Percentiles rank a stretch among this genome's conserved stretches.
phyloP scores from a whole-genome alignment of 345 rosid species.

The Dimocarpus longan region DNA sequence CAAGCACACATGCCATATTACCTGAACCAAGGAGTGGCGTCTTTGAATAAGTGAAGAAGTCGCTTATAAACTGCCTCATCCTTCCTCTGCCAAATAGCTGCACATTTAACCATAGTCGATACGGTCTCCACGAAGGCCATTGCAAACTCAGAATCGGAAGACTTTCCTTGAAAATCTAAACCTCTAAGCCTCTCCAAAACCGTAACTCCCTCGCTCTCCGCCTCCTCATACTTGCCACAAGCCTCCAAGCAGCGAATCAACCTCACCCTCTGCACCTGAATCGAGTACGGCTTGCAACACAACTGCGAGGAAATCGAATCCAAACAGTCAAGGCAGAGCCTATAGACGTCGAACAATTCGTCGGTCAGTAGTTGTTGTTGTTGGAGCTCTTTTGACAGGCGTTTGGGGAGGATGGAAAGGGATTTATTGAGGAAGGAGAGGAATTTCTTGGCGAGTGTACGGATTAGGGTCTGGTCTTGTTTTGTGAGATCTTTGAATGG shows the following conservation, averaged over 20 bases:
- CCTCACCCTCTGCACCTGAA: slow-evolving; percentile 60
- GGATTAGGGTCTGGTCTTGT: slow-evolving; percentile 37
- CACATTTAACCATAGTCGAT: slow-evolving; percentile 47
- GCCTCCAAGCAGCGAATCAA: slow-evolving; percentile 54
- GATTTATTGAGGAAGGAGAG: slow-evolving; percentile 76
- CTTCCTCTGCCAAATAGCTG: slow-evolving; percentile 25
- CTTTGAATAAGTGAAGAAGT: too few species aligned
- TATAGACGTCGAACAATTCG: slow-evolving; percentile 50
- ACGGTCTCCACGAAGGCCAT: slow-evolving; percentile 72
- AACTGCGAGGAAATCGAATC: slow-evolving; percentile 69
- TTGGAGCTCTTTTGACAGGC: slow-evolving; percentile 48
- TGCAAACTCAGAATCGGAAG: slow-evolving; percentile 47
- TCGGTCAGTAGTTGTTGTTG: background rate
- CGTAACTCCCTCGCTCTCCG: slow-evolving; percentile 43
- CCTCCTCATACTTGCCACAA: slow-evolving; percentile 53
- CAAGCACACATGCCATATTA: background rate
- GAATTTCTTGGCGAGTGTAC: slow-evolving; percentile 73
- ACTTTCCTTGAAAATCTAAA: slow-evolving; percentile 25
- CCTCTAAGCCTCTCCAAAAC: slow-evolving; percentile 58
- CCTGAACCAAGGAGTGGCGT: too few species aligned
- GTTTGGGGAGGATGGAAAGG: slow-evolving; percentile 69
- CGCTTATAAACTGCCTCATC: too few species aligned
- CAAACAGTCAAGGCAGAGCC: slow-evolving; percentile 69
- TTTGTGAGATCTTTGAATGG: slow-evolving; percentile 46
- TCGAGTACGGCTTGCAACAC: slow-evolving; percentile 55